These are phyloP conservation scores for Pilaira anomala DNA, from an alignment of 192 early-diverging fungal genomes.

Conservation along the genomic window DNA sequence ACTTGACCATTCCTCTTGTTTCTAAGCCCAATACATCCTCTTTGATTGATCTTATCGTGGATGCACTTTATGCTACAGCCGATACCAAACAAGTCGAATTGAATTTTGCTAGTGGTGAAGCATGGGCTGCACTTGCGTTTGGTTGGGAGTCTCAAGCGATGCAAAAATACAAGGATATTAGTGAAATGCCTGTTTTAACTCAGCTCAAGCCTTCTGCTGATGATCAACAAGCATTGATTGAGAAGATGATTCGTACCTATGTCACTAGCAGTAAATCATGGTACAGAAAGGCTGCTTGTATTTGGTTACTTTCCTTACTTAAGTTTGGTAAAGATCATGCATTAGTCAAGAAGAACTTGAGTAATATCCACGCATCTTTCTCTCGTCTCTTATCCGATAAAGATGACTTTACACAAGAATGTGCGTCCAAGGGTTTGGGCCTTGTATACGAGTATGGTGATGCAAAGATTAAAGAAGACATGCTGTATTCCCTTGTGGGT, in stretches of 20 bases:
- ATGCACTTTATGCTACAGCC: slow-evolving; percentile 38
- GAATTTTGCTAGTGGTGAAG: slow-evolving; percentile 84
- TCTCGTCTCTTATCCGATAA: slow-evolving; percentile 73
- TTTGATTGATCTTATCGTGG: slow-evolving; percentile 33
- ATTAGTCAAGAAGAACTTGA: slow-evolving; percentile 52
- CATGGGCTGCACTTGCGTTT: slow-evolving; percentile 57
- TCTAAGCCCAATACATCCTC: background rate
- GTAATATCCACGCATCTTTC: slow-evolving; percentile 73
- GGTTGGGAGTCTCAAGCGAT: slow-evolving; percentile 70
- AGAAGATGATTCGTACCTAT: slow-evolving; percentile 54
- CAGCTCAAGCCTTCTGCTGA: slow-evolving; percentile 23
- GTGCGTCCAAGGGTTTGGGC: slow-evolving; percentile 84
- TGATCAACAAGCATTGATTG: slow-evolving; percentile 36
- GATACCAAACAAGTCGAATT: slow-evolving; percentile 77
- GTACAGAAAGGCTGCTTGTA: slow-evolving; percentile 64
- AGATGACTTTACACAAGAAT: slow-evolving; percentile 86
- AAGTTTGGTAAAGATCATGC: slow-evolving; percentile 62
- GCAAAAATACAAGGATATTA: slow-evolving; percentile 70
- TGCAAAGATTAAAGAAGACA: slow-evolving; percentile 56
- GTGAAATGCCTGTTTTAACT: slow-evolving; percentile 32
- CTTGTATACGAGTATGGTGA: slow-evolving; percentile 82
- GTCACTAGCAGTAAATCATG: slow-evolving; percentile 49
- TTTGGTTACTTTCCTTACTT: slow-evolving; percentile 77
- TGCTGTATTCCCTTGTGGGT: slow-evolving; percentile 70
- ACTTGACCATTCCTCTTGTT: slow-evolving; percentile 53